Base-by-base conservation (phyloP, 2,329 filamentous ascomycete genomes). In the Coleophoma cylindrospora region DNA sequence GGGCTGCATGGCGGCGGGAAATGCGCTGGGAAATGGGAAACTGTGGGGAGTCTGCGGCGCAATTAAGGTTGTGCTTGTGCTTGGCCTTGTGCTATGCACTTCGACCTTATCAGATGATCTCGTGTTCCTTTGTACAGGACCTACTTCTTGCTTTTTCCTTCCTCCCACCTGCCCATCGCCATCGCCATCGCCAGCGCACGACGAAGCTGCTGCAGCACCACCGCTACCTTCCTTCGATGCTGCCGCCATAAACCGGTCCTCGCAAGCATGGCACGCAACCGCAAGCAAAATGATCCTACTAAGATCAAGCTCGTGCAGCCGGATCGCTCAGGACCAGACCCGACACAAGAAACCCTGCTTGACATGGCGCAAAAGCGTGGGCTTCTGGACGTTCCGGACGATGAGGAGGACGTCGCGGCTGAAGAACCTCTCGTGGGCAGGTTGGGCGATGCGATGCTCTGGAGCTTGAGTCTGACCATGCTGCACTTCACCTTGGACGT, bases 401-500 rank as follows among this genome's bases (percentile, higher is more conserved):
- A 55, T 9, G 62, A 67, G 47, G 44, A 52, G 1, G 66, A n/a
- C n/a, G n/a, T 66, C 21, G 49, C 50, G n/a, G 54, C 57, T 12
- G 59, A 50, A 14, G 58, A 65, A 15, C 45, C 56, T 1, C 34
- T 64, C 8, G 51, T 66, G 12, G 62, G 14, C 61, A 65, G 64
- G 45, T 22, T 66, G 6, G 59, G 56, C 12, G 81, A 86, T 36
- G 69, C 79, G 0, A 34, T 78, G 3, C 68, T 86, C 21, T 86
- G 79, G 77, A 75, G 73, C 7, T 68, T 80, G 11, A 83, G 81
- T 54, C 68, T 94, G 59, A 74, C 80, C 12, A 87, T 84, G 74
- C 68, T 91, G 46, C 87, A 92, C 64, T 84, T 91, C 58, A 89
- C 86, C 0, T 76, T 94, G 47, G 88, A 92, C 63, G 83, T 91